phyloP scores from a whole-genome alignment of 257 asterid species.

The Salvia rosmarinus region DNA sequence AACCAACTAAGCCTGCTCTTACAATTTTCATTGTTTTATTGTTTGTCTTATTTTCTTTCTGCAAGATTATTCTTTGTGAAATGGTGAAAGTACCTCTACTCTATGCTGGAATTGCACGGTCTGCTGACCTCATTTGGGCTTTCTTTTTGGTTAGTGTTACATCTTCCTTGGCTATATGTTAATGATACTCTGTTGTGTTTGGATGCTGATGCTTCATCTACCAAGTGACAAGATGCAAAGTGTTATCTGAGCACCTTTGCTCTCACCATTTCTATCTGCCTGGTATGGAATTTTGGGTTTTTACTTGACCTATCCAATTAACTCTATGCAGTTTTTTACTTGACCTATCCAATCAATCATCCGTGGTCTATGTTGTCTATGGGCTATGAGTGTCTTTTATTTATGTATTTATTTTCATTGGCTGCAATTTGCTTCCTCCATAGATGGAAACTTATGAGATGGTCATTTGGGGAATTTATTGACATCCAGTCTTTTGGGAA shows the following conservation, averaged over 20 bases:
- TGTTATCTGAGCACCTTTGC: constrained; percentile 8
- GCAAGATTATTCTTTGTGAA: constrained; percentile 66
- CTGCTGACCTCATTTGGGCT: constrained; percentile 43
- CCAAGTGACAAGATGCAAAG: neutral
- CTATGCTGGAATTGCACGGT: constrained; percentile 40
- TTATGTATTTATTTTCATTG: neutral
- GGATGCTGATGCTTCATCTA: neutral
- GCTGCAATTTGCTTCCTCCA: neutral
- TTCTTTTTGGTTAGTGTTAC: constrained; percentile 55
- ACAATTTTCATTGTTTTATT: constrained; percentile 5
- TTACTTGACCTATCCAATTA: constrained; percentile 7
- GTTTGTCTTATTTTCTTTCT: neutral
- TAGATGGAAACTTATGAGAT: constrained; percentile 9
- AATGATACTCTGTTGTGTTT: neutral
- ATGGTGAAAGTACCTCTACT: constrained; percentile 46
- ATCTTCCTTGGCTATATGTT: constrained; percentile 3
- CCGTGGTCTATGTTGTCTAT: neutral
- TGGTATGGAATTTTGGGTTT: constrained; percentile 9
- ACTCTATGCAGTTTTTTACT: neutral
- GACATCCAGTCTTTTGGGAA: neutral
- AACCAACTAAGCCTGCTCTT: neutral
- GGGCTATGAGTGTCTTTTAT: neutral
- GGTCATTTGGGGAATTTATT: neutral
- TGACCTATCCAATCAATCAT: neutral
- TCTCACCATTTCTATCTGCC: neutral